These are phyloP conservation scores for Dothiorella sarmentorum DNA, from an alignment of 2,329 filamentous ascomycete genomes.

Conservation along the genomic window DNA sequence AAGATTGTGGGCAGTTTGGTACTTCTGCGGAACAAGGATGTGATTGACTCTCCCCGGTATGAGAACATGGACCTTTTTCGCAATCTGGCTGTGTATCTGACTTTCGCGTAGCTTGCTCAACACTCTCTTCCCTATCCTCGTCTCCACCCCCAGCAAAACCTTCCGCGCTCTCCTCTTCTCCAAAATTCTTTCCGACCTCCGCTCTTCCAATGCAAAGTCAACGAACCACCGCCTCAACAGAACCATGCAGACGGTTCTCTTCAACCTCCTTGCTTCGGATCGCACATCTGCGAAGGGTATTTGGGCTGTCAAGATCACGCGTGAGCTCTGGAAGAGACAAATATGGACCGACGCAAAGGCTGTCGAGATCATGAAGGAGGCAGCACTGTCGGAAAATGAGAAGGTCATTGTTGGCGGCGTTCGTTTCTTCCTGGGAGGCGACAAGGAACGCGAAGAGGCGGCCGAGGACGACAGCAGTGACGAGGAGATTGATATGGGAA, in stretches of 20 bases:
- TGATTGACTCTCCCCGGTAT: constrained; percentile 74
- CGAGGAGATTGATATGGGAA: constrained; percentile 72
- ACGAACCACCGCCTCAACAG: constrained; percentile 92
- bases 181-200: constrained; percentile 88
- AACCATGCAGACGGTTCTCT: constrained; percentile 88
- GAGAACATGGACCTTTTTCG: constrained; percentile 18
- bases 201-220: constrained; percentile 79
- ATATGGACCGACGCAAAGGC: constrained; percentile 93
- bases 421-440: constrained; percentile 91
- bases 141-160: constrained; percentile 87
- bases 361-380: constrained; percentile 98
- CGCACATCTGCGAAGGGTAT: constrained; percentile 79
- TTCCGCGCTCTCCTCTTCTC: constrained; percentile 78
- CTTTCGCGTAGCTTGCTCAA: constrained; percentile 60
- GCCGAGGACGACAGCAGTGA: constrained; percentile 81
- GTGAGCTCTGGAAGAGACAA: constrained; percentile 94
- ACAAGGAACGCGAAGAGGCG: constrained; percentile 90
- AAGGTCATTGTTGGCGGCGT: constrained; percentile 87
- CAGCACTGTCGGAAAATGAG: constrained; percentile 81
- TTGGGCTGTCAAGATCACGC: constrained; percentile 93
- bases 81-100: not conserved
- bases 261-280: constrained; percentile 86
- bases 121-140: constrained; percentile 89
- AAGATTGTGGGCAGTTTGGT: constrained; percentile 92
- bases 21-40: constrained; percentile 82